phyloP scores from a whole-genome alignment of 2,329 filamentous ascomycete species.

The Exophiala spinifera region DNA sequence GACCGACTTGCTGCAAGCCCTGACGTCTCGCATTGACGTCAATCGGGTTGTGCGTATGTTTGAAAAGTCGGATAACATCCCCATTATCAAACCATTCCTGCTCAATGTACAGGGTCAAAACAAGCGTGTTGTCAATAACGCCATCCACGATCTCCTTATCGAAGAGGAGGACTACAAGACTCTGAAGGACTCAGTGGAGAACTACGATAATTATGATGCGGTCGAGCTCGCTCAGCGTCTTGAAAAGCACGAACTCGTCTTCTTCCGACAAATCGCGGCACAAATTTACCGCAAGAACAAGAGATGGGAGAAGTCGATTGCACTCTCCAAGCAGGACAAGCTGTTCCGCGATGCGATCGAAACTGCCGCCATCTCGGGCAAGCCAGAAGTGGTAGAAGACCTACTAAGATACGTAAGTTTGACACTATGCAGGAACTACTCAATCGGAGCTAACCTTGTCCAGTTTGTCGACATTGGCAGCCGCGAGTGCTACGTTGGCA shows the following conservation, averaged over 20 bases:
- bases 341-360: constrained; percentile 99
- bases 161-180: constrained; percentile 99
- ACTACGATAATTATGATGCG: constrained; percentile 98
- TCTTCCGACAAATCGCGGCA: constrained; percentile 98
- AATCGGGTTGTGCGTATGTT: constrained; percentile 99
- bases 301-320: constrained; percentile 98
- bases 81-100: constrained; percentile 97
- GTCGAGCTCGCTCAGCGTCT: constrained; percentile 86
- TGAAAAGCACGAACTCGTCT: constrained; percentile 96
- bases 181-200: constrained; percentile 92
- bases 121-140: constrained; percentile 96
- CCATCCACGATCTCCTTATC: constrained; percentile 95
- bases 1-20: constrained; percentile 87
- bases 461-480: constrained; percentile 99
- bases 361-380: constrained; percentile 87
- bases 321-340: constrained; percentile 97
- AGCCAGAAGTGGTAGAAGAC: constrained; percentile 90
- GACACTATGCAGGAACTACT: background rate
- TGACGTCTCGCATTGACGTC: constrained; percentile 93
- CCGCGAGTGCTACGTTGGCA: constrained; percentile 98
- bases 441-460: constrained; percentile 34
- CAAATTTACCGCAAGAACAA: constrained; percentile 99
- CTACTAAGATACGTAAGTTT: constrained; percentile 89
- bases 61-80: constrained; percentile 95
- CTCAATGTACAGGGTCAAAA: constrained; percentile 95